Evolutionary conservation across 805 yeast species (phyloP).

Genomic region (Sugiyamaella boreocaroliniensis): DNA sequence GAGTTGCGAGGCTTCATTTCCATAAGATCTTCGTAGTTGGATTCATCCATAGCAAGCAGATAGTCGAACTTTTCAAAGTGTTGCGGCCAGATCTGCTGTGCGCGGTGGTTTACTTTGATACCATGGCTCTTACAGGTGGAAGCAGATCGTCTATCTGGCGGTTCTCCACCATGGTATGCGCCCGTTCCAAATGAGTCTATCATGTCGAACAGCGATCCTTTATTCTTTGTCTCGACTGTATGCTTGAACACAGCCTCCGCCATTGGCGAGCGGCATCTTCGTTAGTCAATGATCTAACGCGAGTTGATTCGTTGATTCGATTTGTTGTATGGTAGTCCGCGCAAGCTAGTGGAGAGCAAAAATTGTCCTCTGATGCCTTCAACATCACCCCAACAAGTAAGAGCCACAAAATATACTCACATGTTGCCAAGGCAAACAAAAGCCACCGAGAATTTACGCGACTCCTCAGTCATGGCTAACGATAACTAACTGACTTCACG

Average conservation of each 20-base stretch:
- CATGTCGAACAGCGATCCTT: constrained; percentile 37
- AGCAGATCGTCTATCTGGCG: constrained; percentile 71
- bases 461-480: neutral
- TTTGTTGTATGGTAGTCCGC: no score
- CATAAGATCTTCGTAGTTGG: constrained; percentile 39
- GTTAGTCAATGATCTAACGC: neutral
- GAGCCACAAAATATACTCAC: constrained; percentile 35
- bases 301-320: neutral
- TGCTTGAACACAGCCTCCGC: constrained; percentile 88
- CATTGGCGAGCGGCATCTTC: constrained; percentile 91
- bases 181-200: constrained; percentile 90
- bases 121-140: constrained; percentile 62
- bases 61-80: constrained; percentile 50
- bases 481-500: no score
- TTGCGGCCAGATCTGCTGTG: constrained; percentile 76
- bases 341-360: no score
- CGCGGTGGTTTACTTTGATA: constrained; percentile 66
- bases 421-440: constrained; percentile 90
- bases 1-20: constrained; percentile 37
- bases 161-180: constrained; percentile 75
- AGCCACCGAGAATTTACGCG: constrained; percentile 45
- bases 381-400: neutral
- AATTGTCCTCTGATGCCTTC: no score
- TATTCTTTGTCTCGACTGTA: constrained; percentile 47
- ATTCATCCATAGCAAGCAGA: constrained; percentile 50